Evolutionary conservation across 2,329 filamentous ascomycete genomes (phyloP).

Genomic region (Paramyrothecium sp.): DNA sequence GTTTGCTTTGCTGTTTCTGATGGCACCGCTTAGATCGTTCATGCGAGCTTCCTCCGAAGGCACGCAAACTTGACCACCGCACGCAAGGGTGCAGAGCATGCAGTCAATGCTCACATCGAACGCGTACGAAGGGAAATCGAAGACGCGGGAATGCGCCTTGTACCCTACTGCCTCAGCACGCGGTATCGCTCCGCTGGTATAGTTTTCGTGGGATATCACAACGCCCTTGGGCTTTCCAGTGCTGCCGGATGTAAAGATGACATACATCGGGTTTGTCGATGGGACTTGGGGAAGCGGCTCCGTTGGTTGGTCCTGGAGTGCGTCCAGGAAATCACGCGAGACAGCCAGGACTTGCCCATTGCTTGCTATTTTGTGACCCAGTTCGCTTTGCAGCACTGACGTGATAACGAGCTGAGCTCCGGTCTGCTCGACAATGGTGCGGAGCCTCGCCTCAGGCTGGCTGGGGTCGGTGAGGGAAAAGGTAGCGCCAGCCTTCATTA

Average conservation of each 20-base stretch:
- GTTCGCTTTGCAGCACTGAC: slow-evolving; percentile 33
- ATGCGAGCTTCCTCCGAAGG: slow-evolving; percentile 53
- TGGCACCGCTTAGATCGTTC: slow-evolving; percentile 47
- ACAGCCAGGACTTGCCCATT: slow-evolving; percentile 30
- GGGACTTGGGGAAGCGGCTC: slow-evolving; percentile 33
- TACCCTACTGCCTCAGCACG: slow-evolving; percentile 41
- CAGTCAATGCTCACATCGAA: slow-evolving; percentile 56
- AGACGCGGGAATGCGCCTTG: slow-evolving; percentile 37
- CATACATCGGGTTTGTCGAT: slow-evolving; percentile 40
- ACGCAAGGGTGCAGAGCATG: slow-evolving; percentile 51
- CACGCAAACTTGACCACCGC: slow-evolving; percentile 50
- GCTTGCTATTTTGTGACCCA: slow-evolving; percentile 35
- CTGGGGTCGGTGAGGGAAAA: slow-evolving; percentile 47
- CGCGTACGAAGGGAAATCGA: slow-evolving; percentile 51
- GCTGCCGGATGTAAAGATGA: slow-evolving; percentile 64
- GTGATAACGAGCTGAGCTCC: slow-evolving; percentile 37
- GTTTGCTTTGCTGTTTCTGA: slow-evolving; percentile 41
- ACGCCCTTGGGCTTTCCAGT: slow-evolving; percentile 64
- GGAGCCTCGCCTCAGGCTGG: slow-evolving; percentile 42
- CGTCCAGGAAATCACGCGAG: slow-evolving; percentile 24
- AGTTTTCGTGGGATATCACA: slow-evolving; percentile 45
- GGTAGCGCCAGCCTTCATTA: slow-evolving; percentile 48
- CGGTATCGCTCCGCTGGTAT: slow-evolving; percentile 42
- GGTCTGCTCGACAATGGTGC: slow-evolving; percentile 43
- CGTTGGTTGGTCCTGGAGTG: slow-evolving; percentile 7